These are phyloP conservation scores for Daldinia caldariorum DNA, from an alignment of 495 filamentous ascomycete genomes.

Conservation along the genomic window DNA sequence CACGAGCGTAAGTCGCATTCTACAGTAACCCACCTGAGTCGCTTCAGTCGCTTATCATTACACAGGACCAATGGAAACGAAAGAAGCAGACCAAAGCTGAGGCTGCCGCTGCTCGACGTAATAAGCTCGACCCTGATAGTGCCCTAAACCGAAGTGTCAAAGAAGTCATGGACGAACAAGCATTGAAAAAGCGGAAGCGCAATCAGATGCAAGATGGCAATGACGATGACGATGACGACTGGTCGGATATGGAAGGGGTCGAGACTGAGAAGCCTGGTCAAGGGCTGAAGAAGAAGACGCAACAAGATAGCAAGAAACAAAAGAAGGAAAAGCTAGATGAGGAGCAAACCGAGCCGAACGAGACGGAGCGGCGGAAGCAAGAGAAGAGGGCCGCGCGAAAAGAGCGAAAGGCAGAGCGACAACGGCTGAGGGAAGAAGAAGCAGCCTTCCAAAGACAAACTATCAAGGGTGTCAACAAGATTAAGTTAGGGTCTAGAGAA, in stretches of 20 bases:
- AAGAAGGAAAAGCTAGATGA: conserved; percentile 45
- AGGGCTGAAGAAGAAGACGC: conserved; percentile 58
- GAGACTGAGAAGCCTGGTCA: conserved; percentile 65
- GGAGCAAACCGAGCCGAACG: conserved; percentile 31
- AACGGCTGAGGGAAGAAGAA: conserved; percentile 53
- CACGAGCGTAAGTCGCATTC: conserved; percentile 72
- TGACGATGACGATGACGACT: conserved; percentile 51
- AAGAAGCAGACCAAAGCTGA: conserved; percentile 90
- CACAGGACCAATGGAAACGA: conserved; percentile 84
- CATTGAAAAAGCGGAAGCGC: conserved; percentile 71
- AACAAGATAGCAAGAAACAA: conserved; percentile 54
- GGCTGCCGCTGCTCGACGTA: conserved; percentile 76
- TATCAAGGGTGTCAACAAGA: conserved; percentile 49
- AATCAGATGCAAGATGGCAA: conserved; percentile 50
- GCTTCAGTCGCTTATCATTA: conserved; percentile 17
- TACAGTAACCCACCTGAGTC: not conserved
- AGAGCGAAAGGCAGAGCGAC: conserved; percentile 47
- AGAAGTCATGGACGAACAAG: conserved; percentile 84
- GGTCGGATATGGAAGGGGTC: conserved; percentile 54
- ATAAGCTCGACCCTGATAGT: conserved; percentile 86
- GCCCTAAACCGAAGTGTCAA: conserved; percentile 75
- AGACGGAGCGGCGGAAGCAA: conserved; percentile 46
- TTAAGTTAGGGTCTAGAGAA: conserved; percentile 44
- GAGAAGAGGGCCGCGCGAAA: conserved; percentile 52
- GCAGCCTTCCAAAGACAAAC: conserved; percentile 51